Evolutionary conservation across 2,329 filamentous ascomycete species (phyloP), one percentile per base, ranked within the genome.

Genomic region (Xylariaceae sp.): DNA sequence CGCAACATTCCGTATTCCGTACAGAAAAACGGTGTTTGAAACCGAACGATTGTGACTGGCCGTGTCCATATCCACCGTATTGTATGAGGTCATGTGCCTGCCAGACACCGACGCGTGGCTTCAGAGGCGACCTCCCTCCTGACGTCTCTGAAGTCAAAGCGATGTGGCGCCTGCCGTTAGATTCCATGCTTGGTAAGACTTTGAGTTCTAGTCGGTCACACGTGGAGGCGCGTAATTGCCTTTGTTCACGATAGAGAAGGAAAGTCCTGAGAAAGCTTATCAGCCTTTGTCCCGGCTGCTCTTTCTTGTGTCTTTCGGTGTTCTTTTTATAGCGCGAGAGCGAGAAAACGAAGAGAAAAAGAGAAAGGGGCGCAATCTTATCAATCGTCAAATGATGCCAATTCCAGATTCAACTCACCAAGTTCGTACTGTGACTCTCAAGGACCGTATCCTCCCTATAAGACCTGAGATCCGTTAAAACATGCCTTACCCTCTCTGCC

Each of bases 211-310:
- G 53, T 54, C 35, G 45, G 23, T 15, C 44, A 13, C 17, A 30
- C 23, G 35, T 51, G 18, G 45, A 56, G 41, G 37, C 41, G 57
- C 54, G 59, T 18, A 41, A 41, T 47, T 59, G n/a, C 57, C 61
- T 63, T 63, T 63, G 55, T 63, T 55, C 37, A 37, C 10, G 4
- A 2, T 30, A 23, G 35, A 23, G 39, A 39, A 23, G 52, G 23
- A 53, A 18, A 5, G 13, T 4, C n/a, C 41, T n/a, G 9, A 47
- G 47, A 18, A n/a, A 56, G 44, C 44, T 17, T 15, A n/a, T n/a
- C 44, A 34, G 37, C n/a, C 49, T 61, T 61, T 61, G 56, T 51
- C 10, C 23, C 18, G 23, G 53, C 35, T 18, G 1, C 41, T 18
- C 30, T 18, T 11, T 15, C 51, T 47, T 13, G 37, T 8, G 18